Conservation (phyloP, 2,329 filamentous ascomycete genomes). For the Calonectria honghensis region DNA sequence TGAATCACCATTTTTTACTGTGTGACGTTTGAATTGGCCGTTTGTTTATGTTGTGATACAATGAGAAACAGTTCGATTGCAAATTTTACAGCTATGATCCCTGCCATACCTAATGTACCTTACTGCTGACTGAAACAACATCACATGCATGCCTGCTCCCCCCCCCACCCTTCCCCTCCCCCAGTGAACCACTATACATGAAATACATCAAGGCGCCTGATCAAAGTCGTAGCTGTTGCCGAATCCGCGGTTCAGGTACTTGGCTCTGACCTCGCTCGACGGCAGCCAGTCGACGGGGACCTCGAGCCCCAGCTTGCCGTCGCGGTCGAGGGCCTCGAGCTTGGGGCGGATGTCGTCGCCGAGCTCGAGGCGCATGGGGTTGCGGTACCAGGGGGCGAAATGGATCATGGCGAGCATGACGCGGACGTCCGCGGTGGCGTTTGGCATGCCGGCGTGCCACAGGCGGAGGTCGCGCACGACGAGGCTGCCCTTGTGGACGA, state of each 20-base stretch:
- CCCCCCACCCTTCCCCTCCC: too few relatives aligned
- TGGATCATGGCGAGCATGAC: conserved; percentile 78
- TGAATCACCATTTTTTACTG: not conserved
- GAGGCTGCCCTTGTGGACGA: conserved; percentile 72
- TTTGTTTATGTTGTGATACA: conserved; percentile 8
- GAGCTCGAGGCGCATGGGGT: conserved; percentile 74
- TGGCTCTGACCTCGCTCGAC: conserved; percentile 63
- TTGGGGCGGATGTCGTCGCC: conserved; percentile 68
- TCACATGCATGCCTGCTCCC: not conserved
- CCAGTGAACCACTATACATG: not conserved
- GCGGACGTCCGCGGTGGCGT: conserved; percentile 68
- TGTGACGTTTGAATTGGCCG: not conserved
- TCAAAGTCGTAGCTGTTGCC: conserved; percentile 79
- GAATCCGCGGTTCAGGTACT: conserved; percentile 74
- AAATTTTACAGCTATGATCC: conserved; percentile 18
- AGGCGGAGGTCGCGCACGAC: conserved; percentile 76
- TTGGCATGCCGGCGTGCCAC: conserved; percentile 80
- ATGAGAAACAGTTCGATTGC: not conserved
- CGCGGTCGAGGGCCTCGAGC: conserved; percentile 65
- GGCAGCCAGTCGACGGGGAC: conserved; percentile 70
- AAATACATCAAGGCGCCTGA: conserved; percentile 60
- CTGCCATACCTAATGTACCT: not conserved
- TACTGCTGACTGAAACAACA: conserved; percentile 2
- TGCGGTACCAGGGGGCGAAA: conserved; percentile 75
- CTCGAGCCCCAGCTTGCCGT: conserved; percentile 63